Evolutionary conservation across 768 basidiomycete genomes (phyloP), one percentile per base, ranked within the genome.

Genomic region (Naganishia antarctica): DNA sequence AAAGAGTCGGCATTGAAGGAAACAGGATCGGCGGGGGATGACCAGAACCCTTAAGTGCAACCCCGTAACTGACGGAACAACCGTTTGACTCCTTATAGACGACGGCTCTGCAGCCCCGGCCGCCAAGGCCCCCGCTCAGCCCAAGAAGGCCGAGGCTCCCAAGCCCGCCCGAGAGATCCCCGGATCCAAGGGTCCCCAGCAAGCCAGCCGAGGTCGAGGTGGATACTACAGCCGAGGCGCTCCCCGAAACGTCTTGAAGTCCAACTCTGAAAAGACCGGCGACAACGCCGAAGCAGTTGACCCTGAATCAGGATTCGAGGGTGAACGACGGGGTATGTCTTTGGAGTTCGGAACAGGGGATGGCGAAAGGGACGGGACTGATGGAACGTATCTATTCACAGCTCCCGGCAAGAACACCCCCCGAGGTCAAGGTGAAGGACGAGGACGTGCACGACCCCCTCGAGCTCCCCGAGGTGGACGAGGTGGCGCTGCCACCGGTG

Each of bases 401-500:
- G 59, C 59, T 26, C 47, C 57, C n/a, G 51, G 53, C 28, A 28
- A 46, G 37, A 64, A 64, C 53, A 37, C n/a, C 32, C 49, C 68
- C 71, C 60, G 74, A 73, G 68, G 69, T 64, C 46, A 71, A 70
- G 70, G 74, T 70, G 71, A 73, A 72, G 69, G 72, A 68, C 44
- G 71, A 72, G 60, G 79, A 59, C 71, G 79, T 34, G 75, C 75
- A 40, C 74, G 80, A 57, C 79, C 80, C 45, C 78, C 78, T 63
- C 81, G 85, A 69, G 81, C 81, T 65, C 79, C 83, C 48, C 72
- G 71, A 68, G 68, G 69, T 25, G 74, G 74, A n/a, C 74, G 74
- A 28, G 75, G 75, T 65, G 83, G 78, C 47, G 74, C 76, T 49
- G 66, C 70, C 26, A 72, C 74, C 59, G 73, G 83, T 70, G 79